A percentile compares a stretch with the other conserved stretches of the same genome.
These are phyloP conservation scores for Pseudognaphalium luteoalbum DNA, from an alignment of 129 eudicot species.

Conservation along the genomic window DNA sequence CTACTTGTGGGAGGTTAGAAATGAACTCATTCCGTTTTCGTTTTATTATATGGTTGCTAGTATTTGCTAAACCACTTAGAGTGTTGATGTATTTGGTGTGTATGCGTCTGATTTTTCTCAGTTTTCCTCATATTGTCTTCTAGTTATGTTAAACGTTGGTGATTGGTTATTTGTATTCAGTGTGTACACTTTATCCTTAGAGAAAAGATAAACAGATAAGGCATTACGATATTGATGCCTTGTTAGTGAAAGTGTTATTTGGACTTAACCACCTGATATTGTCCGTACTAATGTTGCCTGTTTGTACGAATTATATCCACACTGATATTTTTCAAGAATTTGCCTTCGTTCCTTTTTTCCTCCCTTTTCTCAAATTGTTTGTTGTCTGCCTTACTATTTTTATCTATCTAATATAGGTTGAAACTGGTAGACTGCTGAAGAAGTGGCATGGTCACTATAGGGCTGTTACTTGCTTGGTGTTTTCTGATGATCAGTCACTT, in stretches of 20 bases:
- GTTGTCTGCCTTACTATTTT: neutral
- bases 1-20: slow-evolving; percentile 74
- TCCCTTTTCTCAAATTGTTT: neutral
- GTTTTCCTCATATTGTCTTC: neutral
- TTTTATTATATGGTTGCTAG: neutral
- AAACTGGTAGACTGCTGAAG: slow-evolving; percentile 79
- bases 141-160: neutral
- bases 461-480: slow-evolving; percentile 70
- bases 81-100: neutral
- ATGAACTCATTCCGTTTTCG: neutral
- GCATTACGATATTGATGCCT: neutral
- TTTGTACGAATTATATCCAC: neutral
- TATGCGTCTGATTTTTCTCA: neutral
- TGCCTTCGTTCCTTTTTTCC: neutral
- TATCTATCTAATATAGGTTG: slow-evolving; percentile 45
- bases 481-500: slow-evolving; percentile 69
- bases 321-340: neutral
- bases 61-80: no score
- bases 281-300: neutral
- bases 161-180: neutral
- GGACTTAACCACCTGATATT: neutral
- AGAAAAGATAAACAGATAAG: neutral
- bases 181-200: neutral
- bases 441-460: slow-evolving; percentile 95
- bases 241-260: neutral